Percentiles rank a stretch among this genome's conserved stretches.
These are phyloP conservation scores for Aspergillus leporis DNA, from an alignment of 495 filamentous ascomycete species.

Conservation along the genomic window DNA sequence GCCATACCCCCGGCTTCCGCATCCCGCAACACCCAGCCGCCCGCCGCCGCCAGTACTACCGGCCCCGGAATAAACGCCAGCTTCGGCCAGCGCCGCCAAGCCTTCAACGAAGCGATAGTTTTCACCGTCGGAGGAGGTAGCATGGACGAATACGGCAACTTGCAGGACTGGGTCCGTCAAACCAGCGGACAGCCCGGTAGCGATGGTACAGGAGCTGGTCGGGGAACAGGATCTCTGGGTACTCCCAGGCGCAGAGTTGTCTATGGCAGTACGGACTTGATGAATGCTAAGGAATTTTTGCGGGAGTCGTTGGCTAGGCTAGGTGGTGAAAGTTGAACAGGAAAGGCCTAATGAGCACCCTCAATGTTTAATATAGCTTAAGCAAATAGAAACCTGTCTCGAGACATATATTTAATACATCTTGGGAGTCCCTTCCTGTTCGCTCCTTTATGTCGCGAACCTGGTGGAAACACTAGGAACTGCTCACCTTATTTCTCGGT, in stretches of 20 bases:
- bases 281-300: slow-evolving; percentile 89
- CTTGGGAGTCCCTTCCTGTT: background rate
- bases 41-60: slow-evolving; percentile 40
- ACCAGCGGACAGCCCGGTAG: slow-evolving; percentile 57
- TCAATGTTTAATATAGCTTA: background rate
- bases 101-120: slow-evolving; percentile 92
- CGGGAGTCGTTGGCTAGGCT: slow-evolving; percentile 75
- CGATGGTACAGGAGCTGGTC: slow-evolving; percentile 48
- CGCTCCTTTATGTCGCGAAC: background rate
- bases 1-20: slow-evolving; percentile 75
- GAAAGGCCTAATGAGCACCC: background rate
- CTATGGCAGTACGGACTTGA: slow-evolving; percentile 92
- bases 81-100: slow-evolving; percentile 91
- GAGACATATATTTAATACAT: slow-evolving; percentile 1
- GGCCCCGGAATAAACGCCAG: slow-evolving; percentile 73
- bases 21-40: slow-evolving; percentile 55
- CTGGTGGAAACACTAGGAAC: background rate
- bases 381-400: background rate
- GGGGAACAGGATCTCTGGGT: slow-evolving; percentile 25
- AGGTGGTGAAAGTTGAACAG: slow-evolving; percentile 60
- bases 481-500: no score
- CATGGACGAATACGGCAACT: slow-evolving; percentile 98
- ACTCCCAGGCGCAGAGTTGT: slow-evolving; percentile 71
- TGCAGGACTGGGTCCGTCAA: slow-evolving; percentile 92
- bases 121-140: slow-evolving; percentile 97